Base-by-base conservation (phyloP, 2,329 filamentous ascomycete species). In the Akanthomyces muscarius region DNA sequence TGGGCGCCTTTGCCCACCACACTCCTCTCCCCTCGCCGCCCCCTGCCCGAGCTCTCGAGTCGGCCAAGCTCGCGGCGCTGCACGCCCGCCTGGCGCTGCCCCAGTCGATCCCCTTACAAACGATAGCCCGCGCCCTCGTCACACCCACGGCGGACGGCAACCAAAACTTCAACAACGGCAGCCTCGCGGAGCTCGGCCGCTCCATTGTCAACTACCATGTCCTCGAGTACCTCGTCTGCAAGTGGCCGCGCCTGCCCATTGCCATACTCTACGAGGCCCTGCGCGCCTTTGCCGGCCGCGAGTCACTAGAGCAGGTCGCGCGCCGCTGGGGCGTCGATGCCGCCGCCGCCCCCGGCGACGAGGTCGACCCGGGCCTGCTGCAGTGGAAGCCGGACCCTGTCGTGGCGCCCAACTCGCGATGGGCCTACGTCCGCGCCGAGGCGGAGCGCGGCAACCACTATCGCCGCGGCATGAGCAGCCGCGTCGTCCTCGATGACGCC, bases 311-410 rank as follows among this genome's bases (percentile, higher is more conserved):
- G 58, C 81, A 87, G 23, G 84, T 98, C 67, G 86, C 90, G 18
- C 81, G 83, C 66, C 90, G 95, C 78, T 99, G 95, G 95, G 95
- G 95, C 77, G 87, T 98, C 18, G 94, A 98, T 74, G 78, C 82
- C 50, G 94, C 91, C n/a, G 91, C 90, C 13, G 89, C 87, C 23
- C 95, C 95, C 0, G 95, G 94, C 57, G 86, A 86, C 64, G 94
- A 98, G 78, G 93, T 98, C 62, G 95, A 99, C 74, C 89, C 93
- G 0, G 95, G 94, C 6, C 81, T 96, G 61, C 81, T 99, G 65
- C 95, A 98, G 74, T 96, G 92, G 81, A 78, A 78, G 77, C 77
- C 77, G 72, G 75, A 82, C 60, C 69, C 78, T 6, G 72, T 77
- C 18, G 80, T 81, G 23, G 71, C 80, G 25, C 72, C 77, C 56